Percentiles rank a stretch among this genome's conserved stretches.
Evolutionary conservation across 1,284 basidiomycete species (phyloP).

Genomic region (Anthracocystis panici-leucophaei): DNA sequence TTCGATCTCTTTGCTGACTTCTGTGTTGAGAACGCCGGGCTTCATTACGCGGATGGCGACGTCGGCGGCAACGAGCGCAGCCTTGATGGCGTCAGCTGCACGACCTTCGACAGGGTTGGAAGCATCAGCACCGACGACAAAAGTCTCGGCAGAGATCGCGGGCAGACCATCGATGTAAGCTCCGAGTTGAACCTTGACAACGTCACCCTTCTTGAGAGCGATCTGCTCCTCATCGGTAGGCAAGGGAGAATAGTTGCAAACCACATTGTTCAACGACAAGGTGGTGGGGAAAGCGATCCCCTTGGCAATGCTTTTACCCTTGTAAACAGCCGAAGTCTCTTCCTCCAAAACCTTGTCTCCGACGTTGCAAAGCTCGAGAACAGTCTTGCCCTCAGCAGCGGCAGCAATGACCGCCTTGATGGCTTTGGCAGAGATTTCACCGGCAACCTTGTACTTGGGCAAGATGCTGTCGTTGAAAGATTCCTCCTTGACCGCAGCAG

Average conservation of each 20-base stretch:
- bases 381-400: constrained; percentile 79
- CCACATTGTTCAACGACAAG: constrained; percentile 84
- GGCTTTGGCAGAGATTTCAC: constrained; percentile 87
- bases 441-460: constrained; percentile 79
- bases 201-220: constrained; percentile 84
- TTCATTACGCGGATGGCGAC: constrained; percentile 75
- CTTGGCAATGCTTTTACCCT: constrained; percentile 81
- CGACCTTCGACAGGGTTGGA: constrained; percentile 84
- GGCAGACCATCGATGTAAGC: constrained; percentile 95
- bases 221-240: constrained; percentile 74
- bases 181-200: constrained; percentile 95
- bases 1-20: constrained; percentile 86
- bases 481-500: constrained; percentile 46
- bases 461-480: constrained; percentile 64
- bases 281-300: constrained; percentile 92
- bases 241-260: constrained; percentile 75
- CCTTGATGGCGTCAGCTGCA: constrained; percentile 89
- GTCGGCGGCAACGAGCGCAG: constrained; percentile 92
- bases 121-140: constrained; percentile 76
- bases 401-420: constrained; percentile 76
- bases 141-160: constrained; percentile 85
- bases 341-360: constrained; percentile 92
- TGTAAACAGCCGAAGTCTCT: constrained; percentile 86
- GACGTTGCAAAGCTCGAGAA: constrained; percentile 89
- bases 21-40: constrained; percentile 90